Base-by-base conservation (phyloP, 371 early-diverging fungal species). In the Gilbertella persicaria region DNA sequence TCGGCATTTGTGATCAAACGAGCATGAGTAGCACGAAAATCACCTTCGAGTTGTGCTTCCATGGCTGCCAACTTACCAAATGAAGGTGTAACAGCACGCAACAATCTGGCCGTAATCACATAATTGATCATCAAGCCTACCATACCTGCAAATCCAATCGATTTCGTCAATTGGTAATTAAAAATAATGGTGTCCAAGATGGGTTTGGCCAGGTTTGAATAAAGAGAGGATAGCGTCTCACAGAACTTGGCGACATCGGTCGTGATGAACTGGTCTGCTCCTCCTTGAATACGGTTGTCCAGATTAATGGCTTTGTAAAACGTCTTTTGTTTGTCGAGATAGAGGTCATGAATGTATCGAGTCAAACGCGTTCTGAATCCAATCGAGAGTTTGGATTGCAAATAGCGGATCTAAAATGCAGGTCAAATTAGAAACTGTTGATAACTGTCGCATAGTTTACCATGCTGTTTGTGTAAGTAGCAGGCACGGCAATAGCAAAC, bases 391-490 rank as follows among this genome's bases (percentile, higher is more conserved):
- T 97, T 96, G 53, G 93, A 93, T 77, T 97, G 95, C 29, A 96
- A 71, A 70, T 88, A 92, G 9, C 89, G 85, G 52, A 92, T 91
- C 84, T 85, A 50, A 23, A 19, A 29, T 3, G 35, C 16, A 21
- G 50, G 21, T 23, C 12, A n/a, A 37, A 10, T 24, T 5, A 30
- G 30, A 4, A 4, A 44, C 35, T 37, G 4, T 25, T 13, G 8
- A 13, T 26, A 42, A 37, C 25, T 14, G 28, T 4, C 13, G 35
- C 14, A 19, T 62, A 58, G 40, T 75, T 73, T 69, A 88, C 86
- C 97, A 98, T 95, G 69, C 89, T 89, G 74, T 98, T 98, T 17
- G 97, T 97, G 68, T 97, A 98, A 6, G 96, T 96, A 13, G 98
- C 98, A 21, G 98, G 98, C 10, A 98, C 71, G 20, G 97, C 96